Conservation (phyloP, 2,329 filamentous ascomycete species). For the Neopestalotiopsis sp. region DNA sequence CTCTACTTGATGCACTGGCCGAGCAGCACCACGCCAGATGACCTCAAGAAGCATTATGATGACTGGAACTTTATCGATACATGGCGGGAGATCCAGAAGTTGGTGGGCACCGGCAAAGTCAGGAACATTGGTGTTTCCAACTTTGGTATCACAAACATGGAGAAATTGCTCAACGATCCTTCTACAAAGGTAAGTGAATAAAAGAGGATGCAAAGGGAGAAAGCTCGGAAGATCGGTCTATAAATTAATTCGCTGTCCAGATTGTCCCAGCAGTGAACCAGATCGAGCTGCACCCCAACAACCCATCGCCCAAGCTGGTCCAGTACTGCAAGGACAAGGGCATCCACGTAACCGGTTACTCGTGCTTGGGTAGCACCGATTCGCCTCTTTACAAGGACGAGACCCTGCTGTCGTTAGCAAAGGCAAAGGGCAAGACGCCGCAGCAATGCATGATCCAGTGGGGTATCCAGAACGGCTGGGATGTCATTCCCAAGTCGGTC, state of each 20-base stretch:
- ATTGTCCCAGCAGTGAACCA: constrained; percentile 76
- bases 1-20: constrained; percentile 79
- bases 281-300: constrained; percentile 80
- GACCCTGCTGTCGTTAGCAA: constrained; percentile 65
- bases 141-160: constrained; percentile 80
- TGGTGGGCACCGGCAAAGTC: constrained; percentile 71
- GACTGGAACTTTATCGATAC: constrained; percentile 88
- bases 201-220: background rate
- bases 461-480: constrained; percentile 81
- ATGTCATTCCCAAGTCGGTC: constrained; percentile 85
- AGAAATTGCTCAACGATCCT: constrained; percentile 73
- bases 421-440: constrained; percentile 69
- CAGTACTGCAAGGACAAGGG: constrained; percentile 74
- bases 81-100: constrained; percentile 74
- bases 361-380: constrained; percentile 73
- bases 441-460: constrained; percentile 82
- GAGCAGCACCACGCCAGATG: constrained; percentile 63
- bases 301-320: constrained; percentile 80
- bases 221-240: background rate
- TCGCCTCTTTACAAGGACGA: constrained; percentile 72
- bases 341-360: constrained; percentile 78
- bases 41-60: constrained; percentile 69
- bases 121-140: constrained; percentile 86
- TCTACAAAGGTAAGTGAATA: constrained; percentile 59
- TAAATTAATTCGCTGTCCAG: constrained; percentile 33